phyloP scores from a whole-genome alignment of 139 green algal genomes.

The Chlamydomonas sp. region DNA sequence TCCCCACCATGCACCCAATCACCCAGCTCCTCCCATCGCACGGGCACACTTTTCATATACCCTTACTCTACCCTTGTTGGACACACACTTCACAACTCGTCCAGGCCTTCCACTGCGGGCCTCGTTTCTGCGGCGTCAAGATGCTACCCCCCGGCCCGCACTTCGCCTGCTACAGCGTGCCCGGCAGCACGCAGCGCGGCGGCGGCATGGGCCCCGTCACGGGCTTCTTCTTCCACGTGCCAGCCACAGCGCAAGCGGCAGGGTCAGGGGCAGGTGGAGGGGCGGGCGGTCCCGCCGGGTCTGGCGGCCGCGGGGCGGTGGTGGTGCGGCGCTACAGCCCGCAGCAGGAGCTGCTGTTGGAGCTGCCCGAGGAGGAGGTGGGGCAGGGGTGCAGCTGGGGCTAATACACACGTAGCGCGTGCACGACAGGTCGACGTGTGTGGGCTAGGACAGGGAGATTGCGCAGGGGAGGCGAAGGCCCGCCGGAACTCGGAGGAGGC shows the following conservation, averaged over 20 bases:
- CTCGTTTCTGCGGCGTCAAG: constrained; percentile 89
- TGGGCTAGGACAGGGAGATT: no score
- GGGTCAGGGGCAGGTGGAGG: not conserved
- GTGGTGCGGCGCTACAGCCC: constrained; percentile 70
- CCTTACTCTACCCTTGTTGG: no score
- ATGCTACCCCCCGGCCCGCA: constrained; percentile 91
- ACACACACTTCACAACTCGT: no score
- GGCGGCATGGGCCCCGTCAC: constrained; percentile 59
- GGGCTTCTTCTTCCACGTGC: constrained; percentile 61
- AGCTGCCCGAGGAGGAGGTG: constrained; percentile 77
- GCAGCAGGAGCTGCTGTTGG: constrained; percentile 63
- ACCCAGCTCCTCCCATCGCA: no score
- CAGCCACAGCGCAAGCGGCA: not conserved
- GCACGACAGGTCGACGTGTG: no score
- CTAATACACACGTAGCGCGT: no score
- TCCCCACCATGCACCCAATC: no score
- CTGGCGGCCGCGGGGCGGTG: constrained; percentile 40
- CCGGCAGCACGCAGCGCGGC: not conserved
- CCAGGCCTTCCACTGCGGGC: constrained; percentile 76
- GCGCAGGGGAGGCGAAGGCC: no score
- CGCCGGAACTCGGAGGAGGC: no score
- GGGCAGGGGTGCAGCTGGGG: not conserved
- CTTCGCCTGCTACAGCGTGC: constrained; percentile 75
- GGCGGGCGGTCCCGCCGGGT: not conserved
- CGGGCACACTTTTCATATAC: no score